Base-by-base conservation (phyloP, 192 early-diverging fungal genomes). In the Coemansia sp. region DNA sequence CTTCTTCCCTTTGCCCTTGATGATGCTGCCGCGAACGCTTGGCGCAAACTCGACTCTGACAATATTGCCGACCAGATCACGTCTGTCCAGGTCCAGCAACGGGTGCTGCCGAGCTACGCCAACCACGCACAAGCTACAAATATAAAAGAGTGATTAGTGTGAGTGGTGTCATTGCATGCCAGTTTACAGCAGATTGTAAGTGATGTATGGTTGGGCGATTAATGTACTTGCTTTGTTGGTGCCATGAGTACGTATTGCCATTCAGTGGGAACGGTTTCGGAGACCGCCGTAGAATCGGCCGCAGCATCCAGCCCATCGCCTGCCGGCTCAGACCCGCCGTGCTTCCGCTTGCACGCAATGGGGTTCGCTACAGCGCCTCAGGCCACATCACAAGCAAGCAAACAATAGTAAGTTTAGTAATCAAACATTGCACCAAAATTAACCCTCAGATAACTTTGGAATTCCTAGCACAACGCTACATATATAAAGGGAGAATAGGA, bases 1-100 rank as follows among this genome's bases (percentile, higher is more conserved):
- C 54, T 69, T 76, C 41, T 76, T 76, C 18, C 48, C 51, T 19
- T 76, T 76, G 47, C 72, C 72, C 50, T 53, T 48, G 53, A 69
- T 69, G 11, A 69, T 46, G 43, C 67, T 65, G 13, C 58, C 38
- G n/a, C 29, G 53, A 2, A 76, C 53, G 21, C 15, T 45, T 18
- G 63, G 53, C 1, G 66, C 41, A 42, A 60, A 76, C 19, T 58
- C 60, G 14, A 74, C 52, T 21, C 46, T 51, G 30, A 26, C 26
- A 1, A 57, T 55, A 4, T 13, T 43, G 19, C 63, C 56, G 8
- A 46, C 34, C 10, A 43, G 39, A 36, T 31, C 60, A 23, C 30
- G 30, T 13, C 13, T 26, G 14, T 25, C 21, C 0, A 34, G 50
- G 23, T 67, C 51, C 14, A 59, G 48, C 32, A 75, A 21, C 10